Evolutionary conservation across 129 eudicot species (phyloP).

Genomic region (Tagetes erecta): DNA sequence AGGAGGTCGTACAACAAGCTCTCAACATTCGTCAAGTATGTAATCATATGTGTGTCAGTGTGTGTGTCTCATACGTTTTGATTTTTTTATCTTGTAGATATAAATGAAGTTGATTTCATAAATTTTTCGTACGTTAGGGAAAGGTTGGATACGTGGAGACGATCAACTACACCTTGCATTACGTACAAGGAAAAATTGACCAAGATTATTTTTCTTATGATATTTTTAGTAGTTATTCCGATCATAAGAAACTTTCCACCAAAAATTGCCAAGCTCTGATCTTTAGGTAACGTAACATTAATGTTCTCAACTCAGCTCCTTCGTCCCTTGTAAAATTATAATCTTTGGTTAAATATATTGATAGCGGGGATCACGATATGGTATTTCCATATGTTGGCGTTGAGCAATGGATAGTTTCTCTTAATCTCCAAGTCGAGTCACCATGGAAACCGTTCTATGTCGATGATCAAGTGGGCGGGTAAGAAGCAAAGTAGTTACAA

Average conservation of each 20-base stretch:
- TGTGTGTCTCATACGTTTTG: neutral
- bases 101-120: neutral
- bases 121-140: neutral
- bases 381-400: neutral
- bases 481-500: neutral
- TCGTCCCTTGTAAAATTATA: too few relatives aligned
- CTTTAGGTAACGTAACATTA: neutral
- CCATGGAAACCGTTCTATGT: slow-evolving; percentile 12
- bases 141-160: neutral
- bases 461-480: slow-evolving; percentile 23
- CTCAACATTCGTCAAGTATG: slow-evolving; percentile 14
- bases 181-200: slow-evolving; percentile 8
- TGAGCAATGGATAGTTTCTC: too few relatives aligned
- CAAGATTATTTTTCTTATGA: slow-evolving; percentile 17
- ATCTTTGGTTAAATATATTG: neutral
- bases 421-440: too few relatives aligned
- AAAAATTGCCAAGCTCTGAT: slow-evolving; percentile 18
- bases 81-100: neutral
- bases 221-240: neutral
- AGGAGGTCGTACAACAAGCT: slow-evolving; percentile 13
- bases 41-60: neutral
- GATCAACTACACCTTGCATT: neutral
- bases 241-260: slow-evolving; percentile 19
- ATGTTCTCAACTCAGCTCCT: too few relatives aligned
- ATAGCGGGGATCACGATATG: slow-evolving; percentile 17